A percentile compares a stretch with the other conserved stretches of the same genome.
Evolutionary conservation across 1,139 yeast species (phyloP).

Genomic region (Yamadazyma diddensiae): DNA sequence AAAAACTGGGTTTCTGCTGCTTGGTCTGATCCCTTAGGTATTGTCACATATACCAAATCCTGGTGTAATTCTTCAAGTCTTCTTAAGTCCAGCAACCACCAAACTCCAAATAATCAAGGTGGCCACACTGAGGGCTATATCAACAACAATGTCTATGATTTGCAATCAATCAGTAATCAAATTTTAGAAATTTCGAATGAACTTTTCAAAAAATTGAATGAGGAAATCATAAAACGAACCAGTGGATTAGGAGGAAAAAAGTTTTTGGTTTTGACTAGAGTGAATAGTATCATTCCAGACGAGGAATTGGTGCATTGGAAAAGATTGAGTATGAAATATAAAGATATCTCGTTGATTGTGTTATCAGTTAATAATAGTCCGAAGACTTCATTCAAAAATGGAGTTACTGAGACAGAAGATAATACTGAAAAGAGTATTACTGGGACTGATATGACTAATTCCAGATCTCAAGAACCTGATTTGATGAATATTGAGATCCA

Average conservation of each 20-base stretch:
- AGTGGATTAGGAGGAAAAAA: conserved; percentile 50
- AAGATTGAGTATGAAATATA: conserved; percentile 56
- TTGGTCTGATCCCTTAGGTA: conserved; percentile 86
- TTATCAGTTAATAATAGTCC: conserved; percentile 70
- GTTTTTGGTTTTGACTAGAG: conserved; percentile 63
- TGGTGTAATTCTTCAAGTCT: conserved; percentile 46
- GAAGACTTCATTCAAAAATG: conserved; percentile 42
- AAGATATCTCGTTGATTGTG: conserved; percentile 66
- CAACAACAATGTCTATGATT: conserved; percentile 23
- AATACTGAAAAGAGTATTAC: not conserved
- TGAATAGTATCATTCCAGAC: conserved; percentile 72
- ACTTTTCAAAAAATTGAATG: conserved; percentile 35
- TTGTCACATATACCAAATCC: conserved; percentile 58
- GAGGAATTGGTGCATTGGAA: conserved; percentile 80
- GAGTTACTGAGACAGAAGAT: not conserved
- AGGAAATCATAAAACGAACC: conserved; percentile 30
- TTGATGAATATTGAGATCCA: conserved; percentile 1
- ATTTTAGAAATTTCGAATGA: conserved; percentile 37
- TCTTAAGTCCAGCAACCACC: conserved; percentile 7
- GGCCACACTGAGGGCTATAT: conserved; percentile 5
- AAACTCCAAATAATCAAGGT: conserved; percentile 6
- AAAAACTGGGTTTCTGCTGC: conserved; percentile 83
- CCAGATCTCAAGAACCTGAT: not conserved
- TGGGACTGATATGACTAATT: not conserved
- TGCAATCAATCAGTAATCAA: conserved; percentile 37